These are phyloP conservation scores for Colletotrichum sansevieriae DNA, from an alignment of 2,329 filamentous ascomycete species.

Conservation along the genomic window DNA sequence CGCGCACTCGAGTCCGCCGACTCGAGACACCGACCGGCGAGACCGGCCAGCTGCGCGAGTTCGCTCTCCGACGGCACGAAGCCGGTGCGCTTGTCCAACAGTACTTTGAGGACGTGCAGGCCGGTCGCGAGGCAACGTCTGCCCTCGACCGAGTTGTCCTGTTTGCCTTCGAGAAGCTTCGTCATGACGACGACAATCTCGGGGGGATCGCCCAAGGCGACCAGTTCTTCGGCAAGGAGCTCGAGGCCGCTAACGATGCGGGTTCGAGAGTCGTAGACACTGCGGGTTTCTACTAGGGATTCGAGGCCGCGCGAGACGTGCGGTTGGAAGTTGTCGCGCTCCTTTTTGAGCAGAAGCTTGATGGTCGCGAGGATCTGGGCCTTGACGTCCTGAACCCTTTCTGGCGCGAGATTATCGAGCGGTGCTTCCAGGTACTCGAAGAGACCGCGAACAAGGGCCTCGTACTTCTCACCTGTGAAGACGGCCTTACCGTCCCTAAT, in stretches of 20 bases:
- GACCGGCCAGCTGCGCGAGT: conserved; percentile 62
- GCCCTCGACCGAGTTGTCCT: conserved; percentile 58
- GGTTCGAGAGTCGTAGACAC: conserved; percentile 74
- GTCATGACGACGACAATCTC: conserved; percentile 71
- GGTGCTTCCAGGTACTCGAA: conserved; percentile 79
- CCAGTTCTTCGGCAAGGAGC: conserved; percentile 78
- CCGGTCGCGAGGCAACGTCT: conserved; percentile 72
- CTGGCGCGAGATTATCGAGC: conserved; percentile 64
- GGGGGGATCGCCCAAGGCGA: conserved; percentile 72
- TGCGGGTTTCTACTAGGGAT: conserved; percentile 74
- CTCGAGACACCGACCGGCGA: conserved; percentile 70
- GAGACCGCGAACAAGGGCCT: conserved; percentile 74
- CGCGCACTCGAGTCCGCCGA: conserved; percentile 72
- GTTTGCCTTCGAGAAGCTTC: conserved; percentile 60
- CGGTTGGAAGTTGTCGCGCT: conserved; percentile 74
- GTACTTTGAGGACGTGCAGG: conserved; percentile 71
- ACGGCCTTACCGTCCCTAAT: conserved; percentile 75
- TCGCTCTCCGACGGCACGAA: conserved; percentile 66
- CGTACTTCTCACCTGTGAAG: conserved; percentile 76
- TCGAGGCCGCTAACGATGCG: conserved; percentile 83
- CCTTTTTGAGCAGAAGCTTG: conserved; percentile 77
- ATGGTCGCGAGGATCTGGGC: conserved; percentile 81
- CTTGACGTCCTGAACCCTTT: conserved; percentile 80
- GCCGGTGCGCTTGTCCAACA: conserved; percentile 64
- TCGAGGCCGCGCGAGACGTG: conserved; percentile 78